A percentile compares a stretch with the other conserved stretches of the same genome.
Evolutionary conservation across 2,329 filamentous ascomycete genomes (phyloP).

Genomic region (Fusarium buxicola): DNA sequence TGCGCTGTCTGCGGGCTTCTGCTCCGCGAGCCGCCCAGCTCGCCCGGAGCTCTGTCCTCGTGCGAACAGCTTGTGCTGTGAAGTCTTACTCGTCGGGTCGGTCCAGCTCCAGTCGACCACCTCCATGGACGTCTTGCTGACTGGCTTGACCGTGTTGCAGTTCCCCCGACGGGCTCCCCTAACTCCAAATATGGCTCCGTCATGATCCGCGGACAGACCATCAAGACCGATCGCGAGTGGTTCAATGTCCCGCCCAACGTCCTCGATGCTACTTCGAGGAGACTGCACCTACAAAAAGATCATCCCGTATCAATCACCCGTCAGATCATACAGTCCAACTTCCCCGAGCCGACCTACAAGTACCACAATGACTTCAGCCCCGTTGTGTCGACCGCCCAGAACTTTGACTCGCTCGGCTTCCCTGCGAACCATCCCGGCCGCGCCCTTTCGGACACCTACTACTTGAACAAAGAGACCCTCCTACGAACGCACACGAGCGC

Average conservation of each 20-base stretch:
- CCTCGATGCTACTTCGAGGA: conserved; percentile 76
- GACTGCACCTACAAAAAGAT: conserved; percentile 89
- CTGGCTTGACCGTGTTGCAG: conserved; percentile 32
- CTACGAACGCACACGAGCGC: conserved; percentile 94
- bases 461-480: conserved; percentile 85
- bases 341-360: conserved; percentile 77
- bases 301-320: conserved; percentile 93
- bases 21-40: conserved; percentile 41
- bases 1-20: conserved; percentile 46
- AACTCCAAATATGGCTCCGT: conserved; percentile 49
- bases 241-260: conserved; percentile 87
- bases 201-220: conserved; percentile 69
- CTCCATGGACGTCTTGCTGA: conserved; percentile 36
- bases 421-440: conserved; percentile 88
- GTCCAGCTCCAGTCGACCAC: conserved; percentile 27
- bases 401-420: conserved; percentile 98
- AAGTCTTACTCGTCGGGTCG: conserved; percentile 45
- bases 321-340: conserved; percentile 90
- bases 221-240: conserved; percentile 76
- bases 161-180: conserved; percentile 43
- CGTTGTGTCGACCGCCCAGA: conserved; percentile 85
- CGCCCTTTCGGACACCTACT: conserved; percentile 92
- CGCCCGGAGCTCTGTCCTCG: conserved; percentile 38
- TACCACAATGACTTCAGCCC: conserved; percentile 85
- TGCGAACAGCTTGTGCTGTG: conserved; percentile 39